phyloP scores from a whole-genome alignment of 148 eudicot species.

The Beta vulgaris region DNA sequence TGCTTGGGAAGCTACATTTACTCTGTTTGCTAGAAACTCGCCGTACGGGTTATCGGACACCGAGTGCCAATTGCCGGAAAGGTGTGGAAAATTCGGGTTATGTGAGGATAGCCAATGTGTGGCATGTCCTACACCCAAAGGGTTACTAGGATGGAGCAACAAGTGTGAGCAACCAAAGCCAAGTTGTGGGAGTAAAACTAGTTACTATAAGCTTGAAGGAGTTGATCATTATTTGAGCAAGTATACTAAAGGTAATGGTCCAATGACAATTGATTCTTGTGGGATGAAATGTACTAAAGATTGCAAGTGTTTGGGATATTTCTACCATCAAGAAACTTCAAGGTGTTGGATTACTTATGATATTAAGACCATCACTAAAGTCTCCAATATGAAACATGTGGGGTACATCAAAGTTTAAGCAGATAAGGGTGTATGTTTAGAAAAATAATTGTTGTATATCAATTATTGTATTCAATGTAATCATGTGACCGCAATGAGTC shows the following conservation, averaged over 20 bases:
- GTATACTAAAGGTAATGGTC: constrained; percentile 49
- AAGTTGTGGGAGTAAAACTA: constrained; percentile 22
- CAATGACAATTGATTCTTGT: constrained; percentile 37
- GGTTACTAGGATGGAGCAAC: constrained; percentile 59
- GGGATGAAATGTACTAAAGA: constrained; percentile 45
- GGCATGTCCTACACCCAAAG: constrained; percentile 53
- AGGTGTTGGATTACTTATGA: constrained; percentile 67
- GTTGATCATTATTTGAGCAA: constrained; percentile 48
- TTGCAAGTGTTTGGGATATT: constrained; percentile 67
- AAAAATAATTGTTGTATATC: background rate
- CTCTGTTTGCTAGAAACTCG: constrained; percentile 31
- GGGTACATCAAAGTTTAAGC: constrained; percentile 21
- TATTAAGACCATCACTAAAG: constrained; percentile 46
- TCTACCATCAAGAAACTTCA: constrained; percentile 48
- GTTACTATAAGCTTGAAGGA: constrained; percentile 56
- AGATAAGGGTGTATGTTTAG: background rate
- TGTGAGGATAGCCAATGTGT: constrained; percentile 63
- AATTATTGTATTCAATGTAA: background rate
- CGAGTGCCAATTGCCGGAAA: constrained; percentile 50
- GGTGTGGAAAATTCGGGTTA: constrained; percentile 51
- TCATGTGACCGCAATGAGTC: background rate
- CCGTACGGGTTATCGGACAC: constrained; percentile 23
- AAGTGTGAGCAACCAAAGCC: constrained; percentile 36
- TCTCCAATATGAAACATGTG: constrained; percentile 14
- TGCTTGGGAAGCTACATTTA: constrained; percentile 50